phyloP scores from a whole-genome alignment of 1,284 basidiomycete genomes.

The Melampsora larici-populina region DNA sequence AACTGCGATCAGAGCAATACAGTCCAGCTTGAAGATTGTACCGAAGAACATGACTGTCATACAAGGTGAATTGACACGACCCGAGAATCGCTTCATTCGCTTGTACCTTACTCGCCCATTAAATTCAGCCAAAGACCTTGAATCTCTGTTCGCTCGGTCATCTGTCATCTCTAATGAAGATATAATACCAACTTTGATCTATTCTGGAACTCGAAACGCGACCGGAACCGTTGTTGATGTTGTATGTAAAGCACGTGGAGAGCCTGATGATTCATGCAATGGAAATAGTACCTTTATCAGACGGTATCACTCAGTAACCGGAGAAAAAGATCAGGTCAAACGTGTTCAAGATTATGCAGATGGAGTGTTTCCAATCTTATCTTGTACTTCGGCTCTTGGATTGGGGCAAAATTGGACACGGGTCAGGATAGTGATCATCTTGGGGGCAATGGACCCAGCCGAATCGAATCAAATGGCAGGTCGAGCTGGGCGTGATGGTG shows the following conservation, averaged over 20 bases:
- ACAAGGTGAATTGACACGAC: neutral
- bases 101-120: neutral
- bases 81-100: neutral
- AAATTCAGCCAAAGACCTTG: neutral
- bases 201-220: neutral
- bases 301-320: neutral
- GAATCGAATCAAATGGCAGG: conserved; percentile 2
- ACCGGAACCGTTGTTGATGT: neutral
- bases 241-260: neutral
- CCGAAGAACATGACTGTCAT: neutral
- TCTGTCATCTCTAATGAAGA: neutral
- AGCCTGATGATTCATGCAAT: neutral
- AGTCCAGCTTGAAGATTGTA: neutral
- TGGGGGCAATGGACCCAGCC: too few species aligned
- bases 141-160: neutral
- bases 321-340: neutral
- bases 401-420: conserved; percentile 24
- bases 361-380: neutral
- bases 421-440: conserved; percentile 4
- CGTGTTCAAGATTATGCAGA: neutral
- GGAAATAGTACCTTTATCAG: neutral
- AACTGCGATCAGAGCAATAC: neutral
- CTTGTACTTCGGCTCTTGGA: conserved; percentile 18
- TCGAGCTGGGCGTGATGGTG: neutral
- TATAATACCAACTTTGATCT: conserved; percentile 1